phyloP scores from a whole-genome alignment of 352 stramenopile genomes.

The Aphanomyces invadans region DNA sequence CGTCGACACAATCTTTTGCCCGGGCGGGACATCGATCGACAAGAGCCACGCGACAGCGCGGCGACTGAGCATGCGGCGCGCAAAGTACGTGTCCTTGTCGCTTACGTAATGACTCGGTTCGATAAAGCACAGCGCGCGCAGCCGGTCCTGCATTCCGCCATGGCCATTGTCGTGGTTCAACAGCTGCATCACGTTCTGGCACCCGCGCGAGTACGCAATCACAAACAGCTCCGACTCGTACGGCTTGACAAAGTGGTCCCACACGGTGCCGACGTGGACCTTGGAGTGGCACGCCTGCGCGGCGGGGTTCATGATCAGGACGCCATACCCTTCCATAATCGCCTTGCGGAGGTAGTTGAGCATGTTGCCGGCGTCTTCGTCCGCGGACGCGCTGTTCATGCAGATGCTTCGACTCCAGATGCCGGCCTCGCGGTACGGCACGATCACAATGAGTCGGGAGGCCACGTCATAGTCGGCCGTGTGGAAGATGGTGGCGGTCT shows the following conservation, averaged over 20 bases:
- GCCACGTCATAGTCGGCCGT: conserved; percentile 6
- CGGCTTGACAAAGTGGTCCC: conserved; percentile 68
- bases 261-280: conserved; percentile 65
- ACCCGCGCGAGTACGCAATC: conserved; percentile 64
- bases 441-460: conserved; percentile 59
- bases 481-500: conserved; percentile 23
- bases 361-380: conserved; percentile 66
- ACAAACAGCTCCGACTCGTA: conserved; percentile 63
- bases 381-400: conserved; percentile 53
- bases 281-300: conserved; percentile 65
- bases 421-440: conserved; percentile 75
- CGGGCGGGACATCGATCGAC: conserved; percentile 61
- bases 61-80: conserved; percentile 52
- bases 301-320: conserved; percentile 76
- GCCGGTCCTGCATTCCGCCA: conserved; percentile 69
- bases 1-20: conserved; percentile 60
- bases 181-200: conserved; percentile 73
- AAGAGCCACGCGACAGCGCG: conserved; percentile 69
- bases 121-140: conserved; percentile 71
- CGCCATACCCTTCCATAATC: conserved; percentile 68
- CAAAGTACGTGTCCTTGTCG: conserved; percentile 72
- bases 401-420: conserved; percentile 81
- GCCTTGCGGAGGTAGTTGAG: conserved; percentile 73
- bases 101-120: conserved; percentile 75
- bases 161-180: conserved; percentile 71